Evolutionary conservation across 257 asterid species (phyloP), one percentile per base, ranked within the genome.

Genomic region (Thymus quinquecostatus): DNA sequence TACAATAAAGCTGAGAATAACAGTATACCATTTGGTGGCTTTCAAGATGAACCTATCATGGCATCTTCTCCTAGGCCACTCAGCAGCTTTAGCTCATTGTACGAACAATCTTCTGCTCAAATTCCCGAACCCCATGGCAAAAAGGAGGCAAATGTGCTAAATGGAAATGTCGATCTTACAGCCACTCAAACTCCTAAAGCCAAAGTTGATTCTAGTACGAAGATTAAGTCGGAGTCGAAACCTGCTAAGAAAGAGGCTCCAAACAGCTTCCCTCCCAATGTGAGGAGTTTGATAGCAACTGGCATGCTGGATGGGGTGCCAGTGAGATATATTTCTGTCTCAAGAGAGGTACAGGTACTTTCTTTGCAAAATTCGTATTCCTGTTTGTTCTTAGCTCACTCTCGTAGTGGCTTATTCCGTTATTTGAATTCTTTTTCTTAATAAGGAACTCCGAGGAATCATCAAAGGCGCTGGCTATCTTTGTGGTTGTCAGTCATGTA

Each of bases 261-360:
- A 45, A 89, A 94, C 78, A 89, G 97, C 77, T 91, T 94, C 78
- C 99, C 99, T 1, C 86, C 97, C 68, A 94, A 89, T 75, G 99
- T 94, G 57, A 88, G 97, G 80, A 91, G 98, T 80, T 86, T 94
- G 86, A 83, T 91, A 63, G 86, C 98, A 41, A 94, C 99, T 21
- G 97, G 99, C 61, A 91, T 94, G 78, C 95, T 91, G 65, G 98
- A 94, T 68, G 98, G 95, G 32, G 96, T 91, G 73, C 97, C 95
- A 47, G 96, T 94, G 60, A 81, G 83, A 86, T 94, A 94, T 56
- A 80, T 91, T 40, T 80, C 98, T 10, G 88, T 83, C 33, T 79
- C 96, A 0, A 83, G 90, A 61, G 92, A 88, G 97, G 98, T 94
- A 89, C 43, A 44, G 49, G 49, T 69, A 6, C 27, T 53, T 33